Percentiles rank a stretch among this genome's conserved stretches.
phyloP scores from a whole-genome alignment of 1,284 basidiomycete genomes.

The Marasmius tenuissimus region DNA sequence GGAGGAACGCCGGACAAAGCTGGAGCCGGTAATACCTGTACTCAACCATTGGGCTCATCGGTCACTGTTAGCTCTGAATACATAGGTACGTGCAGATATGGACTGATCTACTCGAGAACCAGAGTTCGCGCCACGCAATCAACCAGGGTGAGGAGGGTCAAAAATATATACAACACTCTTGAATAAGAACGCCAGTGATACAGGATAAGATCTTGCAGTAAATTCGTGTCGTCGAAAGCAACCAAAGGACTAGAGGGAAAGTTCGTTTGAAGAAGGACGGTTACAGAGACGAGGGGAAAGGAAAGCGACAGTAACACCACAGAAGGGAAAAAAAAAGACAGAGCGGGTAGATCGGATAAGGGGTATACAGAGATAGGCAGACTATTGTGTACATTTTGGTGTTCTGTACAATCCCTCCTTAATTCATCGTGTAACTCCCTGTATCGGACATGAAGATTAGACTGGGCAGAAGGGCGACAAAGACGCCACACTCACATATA shows the following conservation, averaged over 20 bases:
- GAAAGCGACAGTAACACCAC: background rate
- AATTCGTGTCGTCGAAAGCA: background rate
- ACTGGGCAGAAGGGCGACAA: background rate
- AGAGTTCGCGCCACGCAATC: background rate
- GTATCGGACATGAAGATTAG: background rate
- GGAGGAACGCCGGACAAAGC: no score
- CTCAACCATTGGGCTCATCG: no score
- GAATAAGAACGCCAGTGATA: background rate
- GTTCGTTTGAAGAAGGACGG: background rate
- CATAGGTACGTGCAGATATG: no score
- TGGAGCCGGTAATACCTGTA: no score
- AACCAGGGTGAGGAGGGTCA: background rate
- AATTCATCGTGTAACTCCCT: background rate
- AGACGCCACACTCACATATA: conserved; percentile 58
- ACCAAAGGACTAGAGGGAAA: background rate
- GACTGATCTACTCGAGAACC: background rate
- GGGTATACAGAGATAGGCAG: background rate
- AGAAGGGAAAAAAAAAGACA: no score
- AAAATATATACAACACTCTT: background rate
- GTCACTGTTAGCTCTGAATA: no score
- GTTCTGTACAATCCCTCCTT: background rate
- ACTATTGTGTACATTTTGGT: background rate
- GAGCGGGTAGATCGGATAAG: no score
- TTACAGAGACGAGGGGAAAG: background rate
- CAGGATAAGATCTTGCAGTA: background rate